Percentiles rank a stretch among this genome's conserved stretches.
phyloP scores from a whole-genome alignment of 495 filamentous ascomycete genomes.

The Filosporella fistucella region DNA sequence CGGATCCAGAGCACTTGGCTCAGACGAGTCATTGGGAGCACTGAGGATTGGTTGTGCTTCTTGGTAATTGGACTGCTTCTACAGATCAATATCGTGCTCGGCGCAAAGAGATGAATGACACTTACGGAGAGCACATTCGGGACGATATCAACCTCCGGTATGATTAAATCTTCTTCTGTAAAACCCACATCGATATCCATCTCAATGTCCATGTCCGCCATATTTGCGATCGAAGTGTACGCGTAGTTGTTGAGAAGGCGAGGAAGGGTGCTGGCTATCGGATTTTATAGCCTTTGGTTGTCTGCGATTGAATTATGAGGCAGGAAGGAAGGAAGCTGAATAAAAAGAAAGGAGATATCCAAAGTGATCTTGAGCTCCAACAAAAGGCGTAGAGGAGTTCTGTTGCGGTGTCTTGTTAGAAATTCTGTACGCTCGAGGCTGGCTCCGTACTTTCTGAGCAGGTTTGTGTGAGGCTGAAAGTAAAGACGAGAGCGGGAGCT shows the following conservation, averaged over 20 bases:
- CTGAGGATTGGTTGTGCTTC: slow-evolving; percentile 13
- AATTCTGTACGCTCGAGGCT: too few species aligned
- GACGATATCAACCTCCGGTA: slow-evolving; percentile 38
- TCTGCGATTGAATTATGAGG: neutral
- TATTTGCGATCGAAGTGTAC: neutral
- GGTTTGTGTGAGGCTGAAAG: too few species aligned
- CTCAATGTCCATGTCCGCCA: slow-evolving; percentile 66
- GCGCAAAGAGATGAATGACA: neutral
- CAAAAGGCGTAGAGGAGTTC: too few species aligned
- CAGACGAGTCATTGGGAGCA: slow-evolving; percentile 25
- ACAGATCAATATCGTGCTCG: slow-evolving; percentile 9
- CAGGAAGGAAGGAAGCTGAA: neutral
- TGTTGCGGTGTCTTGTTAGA: too few species aligned
- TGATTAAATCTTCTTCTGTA: slow-evolving; percentile 31
- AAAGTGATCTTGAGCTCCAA: too few species aligned
- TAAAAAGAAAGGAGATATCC: neutral
- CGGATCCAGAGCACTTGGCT: slow-evolving; percentile 19
- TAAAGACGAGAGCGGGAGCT: too few species aligned
- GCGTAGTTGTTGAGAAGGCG: neutral
- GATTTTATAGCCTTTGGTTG: neutral
- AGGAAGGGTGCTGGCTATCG: neutral
- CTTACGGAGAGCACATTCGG: slow-evolving; percentile 32
- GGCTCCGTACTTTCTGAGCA: too few species aligned
- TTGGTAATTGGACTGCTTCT: slow-evolving; percentile 22
- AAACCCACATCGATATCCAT: slow-evolving; percentile 67